Evolutionary conservation across 2,329 filamentous ascomycete species (phyloP), one percentile per base, ranked within the genome.

Genomic region (Neofusicoccum umdonicola): DNA sequence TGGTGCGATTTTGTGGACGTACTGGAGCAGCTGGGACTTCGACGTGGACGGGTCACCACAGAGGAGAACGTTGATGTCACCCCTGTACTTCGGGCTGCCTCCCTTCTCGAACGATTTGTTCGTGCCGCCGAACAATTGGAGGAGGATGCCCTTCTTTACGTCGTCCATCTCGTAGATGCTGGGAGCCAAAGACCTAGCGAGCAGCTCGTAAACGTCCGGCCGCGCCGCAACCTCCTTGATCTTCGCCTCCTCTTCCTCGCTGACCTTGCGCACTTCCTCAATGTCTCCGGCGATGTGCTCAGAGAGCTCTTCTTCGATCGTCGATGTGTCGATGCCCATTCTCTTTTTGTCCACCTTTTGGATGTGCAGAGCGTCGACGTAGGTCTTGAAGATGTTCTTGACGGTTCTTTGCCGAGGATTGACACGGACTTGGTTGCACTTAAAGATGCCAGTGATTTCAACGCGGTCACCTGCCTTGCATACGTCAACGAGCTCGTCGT

Each of bases 31-130:
- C 78, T 99, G 96, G 11, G 95, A 99, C 78, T 99, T 99, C 44
- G 95, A 86, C 0, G 95, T 99, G 0, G 94, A 98, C 0, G 95
- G 95, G 73, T 99, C 95, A 83, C 95, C 95, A 72, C 95, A 99
- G 41, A 99, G 89, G 48, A 99, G 85, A 58, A 99, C 87, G 75
- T 99, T 99, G 81, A 99, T 97, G 77, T 99, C 95, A 67, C 95
- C 95, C 81, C 95, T 88, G 77, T 99, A 99, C 71, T 90, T 93
- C 6, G 95, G 95, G 73, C 91, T 97, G 65, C 93, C 95, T 64
- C 95, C 95, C 78, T 97, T 98, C 66, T 96, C 87, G 77, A 99
- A 99, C 0, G 91, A 92, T 81, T 99, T 99, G 83, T 99, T 99
- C 39, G 95, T 97, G 64, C 95, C 95, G 42, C 95, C 94, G 75